phyloP scores from a whole-genome alignment of 768 basidiomycete species.

The Pleurotus giganteus region DNA sequence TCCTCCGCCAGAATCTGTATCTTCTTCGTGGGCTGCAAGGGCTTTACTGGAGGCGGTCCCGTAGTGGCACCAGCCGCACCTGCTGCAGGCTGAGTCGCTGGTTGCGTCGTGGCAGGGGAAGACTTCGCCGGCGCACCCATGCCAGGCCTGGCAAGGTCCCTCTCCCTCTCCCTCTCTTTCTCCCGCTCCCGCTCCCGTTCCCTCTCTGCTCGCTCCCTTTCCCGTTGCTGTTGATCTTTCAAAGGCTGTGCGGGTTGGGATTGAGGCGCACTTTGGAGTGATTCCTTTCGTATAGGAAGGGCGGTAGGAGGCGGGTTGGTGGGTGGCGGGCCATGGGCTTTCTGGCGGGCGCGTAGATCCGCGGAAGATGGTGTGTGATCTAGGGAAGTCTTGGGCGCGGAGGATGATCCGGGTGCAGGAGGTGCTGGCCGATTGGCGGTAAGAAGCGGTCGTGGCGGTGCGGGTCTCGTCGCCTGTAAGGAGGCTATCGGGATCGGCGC shows the following conservation, averaged over 20 bases:
- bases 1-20: conserved; percentile 56
- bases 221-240: conserved; percentile 19
- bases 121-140: conserved; percentile 38
- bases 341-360: conserved; percentile 64
- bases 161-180: conserved; percentile 32
- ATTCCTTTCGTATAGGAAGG: conserved; percentile 52
- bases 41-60: conserved; percentile 66
- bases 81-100: conserved; percentile 41
- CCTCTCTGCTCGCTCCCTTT: conserved; percentile 11
- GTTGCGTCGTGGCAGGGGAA: conserved; percentile 43
- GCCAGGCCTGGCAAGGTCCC: conserved; percentile 36
- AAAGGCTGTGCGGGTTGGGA: conserved; percentile 26
- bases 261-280: conserved; percentile 31
- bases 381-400: conserved; percentile 29
- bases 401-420: conserved; percentile 34
- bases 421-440: conserved; percentile 56
- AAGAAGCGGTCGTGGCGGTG: conserved; percentile 67
- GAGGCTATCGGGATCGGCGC: conserved; percentile 13
- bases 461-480: conserved; percentile 58
- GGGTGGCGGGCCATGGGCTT: conserved; percentile 50
- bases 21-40: conserved; percentile 75
- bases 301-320: conserved; percentile 13
- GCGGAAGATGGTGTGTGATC: conserved; percentile 61
- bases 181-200: conserved; percentile 28
- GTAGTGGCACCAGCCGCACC: conserved; percentile 49